Conservation (phyloP, 1,284 basidiomycete genomes). For the Fomitopsis schrenkii region DNA sequence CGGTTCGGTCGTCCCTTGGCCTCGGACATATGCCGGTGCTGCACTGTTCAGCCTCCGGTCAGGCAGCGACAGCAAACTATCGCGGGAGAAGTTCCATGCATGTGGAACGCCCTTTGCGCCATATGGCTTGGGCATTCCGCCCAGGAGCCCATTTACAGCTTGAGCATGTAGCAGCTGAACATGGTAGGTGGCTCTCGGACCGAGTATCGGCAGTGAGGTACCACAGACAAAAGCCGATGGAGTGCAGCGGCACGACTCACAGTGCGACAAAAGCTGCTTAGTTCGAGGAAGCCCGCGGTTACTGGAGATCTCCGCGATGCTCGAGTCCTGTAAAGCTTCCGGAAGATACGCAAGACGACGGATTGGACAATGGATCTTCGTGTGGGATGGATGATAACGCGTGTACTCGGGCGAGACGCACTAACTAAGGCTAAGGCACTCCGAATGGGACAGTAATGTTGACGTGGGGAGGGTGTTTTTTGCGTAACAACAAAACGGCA, state of each 20-base stretch:
- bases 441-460: no score
- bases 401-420: no score
- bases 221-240: background rate
- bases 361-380: background rate
- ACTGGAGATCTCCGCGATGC: slow-evolving; percentile 3
- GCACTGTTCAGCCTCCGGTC: background rate
- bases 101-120: background rate
- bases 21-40: background rate
- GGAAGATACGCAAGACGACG: background rate
- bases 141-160: background rate
- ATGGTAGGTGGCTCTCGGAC: background rate
- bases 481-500: background rate
- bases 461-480: background rate
- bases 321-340: background rate
- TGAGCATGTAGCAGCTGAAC: background rate
- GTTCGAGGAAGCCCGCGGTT: background rate
- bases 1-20: background rate
- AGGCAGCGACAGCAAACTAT: slow-evolving; percentile 1
- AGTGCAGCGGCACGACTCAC: background rate
- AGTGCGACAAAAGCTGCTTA: background rate
- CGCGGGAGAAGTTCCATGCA: background rate
- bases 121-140: background rate
- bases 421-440: no score
- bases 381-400: background rate
- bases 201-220: background rate